Percentiles rank a stretch among this genome's conserved stretches.
These are phyloP conservation scores for Xylaria curta DNA, from an alignment of 495 filamentous ascomycete genomes.

Conservation along the genomic window DNA sequence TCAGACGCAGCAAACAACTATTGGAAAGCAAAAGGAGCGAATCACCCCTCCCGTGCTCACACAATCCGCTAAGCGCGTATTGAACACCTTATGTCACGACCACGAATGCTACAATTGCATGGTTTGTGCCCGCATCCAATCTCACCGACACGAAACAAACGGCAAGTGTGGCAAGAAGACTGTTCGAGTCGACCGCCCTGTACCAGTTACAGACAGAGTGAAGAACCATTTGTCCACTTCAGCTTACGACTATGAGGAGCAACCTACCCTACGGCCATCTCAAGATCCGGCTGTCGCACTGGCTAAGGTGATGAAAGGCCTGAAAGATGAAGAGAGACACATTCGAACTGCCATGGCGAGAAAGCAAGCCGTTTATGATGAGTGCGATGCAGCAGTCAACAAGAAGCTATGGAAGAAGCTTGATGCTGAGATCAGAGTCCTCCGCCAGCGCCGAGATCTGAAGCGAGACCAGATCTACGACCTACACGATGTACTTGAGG, in stretches of 20 bases:
- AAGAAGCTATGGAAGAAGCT: conserved; percentile 68
- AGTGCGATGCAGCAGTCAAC: conserved; percentile 72
- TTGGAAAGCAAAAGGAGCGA: conserved; percentile 22
- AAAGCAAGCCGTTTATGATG: conserved; percentile 67
- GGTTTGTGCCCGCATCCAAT: conserved; percentile 68
- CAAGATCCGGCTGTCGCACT: conserved; percentile 77
- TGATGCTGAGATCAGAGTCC: conserved; percentile 66
- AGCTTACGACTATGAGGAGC: conserved; percentile 61
- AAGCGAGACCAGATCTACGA: conserved; percentile 90
- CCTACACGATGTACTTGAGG: conserved; percentile 89
- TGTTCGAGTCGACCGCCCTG: conserved; percentile 68
- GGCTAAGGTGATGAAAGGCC: conserved; percentile 76
- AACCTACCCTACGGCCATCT: conserved; percentile 78
- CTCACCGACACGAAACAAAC: conserved; percentile 45
- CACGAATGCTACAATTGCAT: conserved; percentile 77
- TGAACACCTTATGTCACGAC: conserved; percentile 60
- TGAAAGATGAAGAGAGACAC: conserved; percentile 84
- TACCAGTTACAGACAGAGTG: conserved; percentile 74
- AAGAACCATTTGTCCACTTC: conserved; percentile 37
- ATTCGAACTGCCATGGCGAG: conserved; percentile 69
- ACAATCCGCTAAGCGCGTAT: conserved; percentile 60
- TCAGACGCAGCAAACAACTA: conserved; percentile 1
- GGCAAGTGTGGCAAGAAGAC: conserved; percentile 52
- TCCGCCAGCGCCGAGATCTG: conserved; percentile 70
- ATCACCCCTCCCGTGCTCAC: conserved; percentile 48